Evolutionary conservation across 129 eudicot species (phyloP), one percentile per base, ranked within the genome.

Genomic region (Solidago caesia): DNA sequence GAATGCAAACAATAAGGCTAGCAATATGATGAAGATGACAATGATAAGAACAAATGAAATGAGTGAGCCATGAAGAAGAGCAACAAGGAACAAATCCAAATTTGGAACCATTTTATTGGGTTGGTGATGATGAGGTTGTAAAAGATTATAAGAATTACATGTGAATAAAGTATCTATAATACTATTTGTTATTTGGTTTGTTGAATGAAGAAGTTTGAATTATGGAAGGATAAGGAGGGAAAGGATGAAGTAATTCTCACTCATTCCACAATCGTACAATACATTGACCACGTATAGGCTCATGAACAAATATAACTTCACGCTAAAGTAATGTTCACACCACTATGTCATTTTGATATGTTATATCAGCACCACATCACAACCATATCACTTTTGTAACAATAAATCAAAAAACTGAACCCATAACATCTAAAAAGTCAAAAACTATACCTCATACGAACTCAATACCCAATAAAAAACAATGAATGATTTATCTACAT

Each of bases 1-100:
- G 77, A 82, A 84, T 7, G 81, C 52, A 66, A 57, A 66, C 71
- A 81, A 75, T n/a, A 84, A 71, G 56, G 73, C 72, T 58, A 82
- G 21, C 47, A 82, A 55, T 42, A 89, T 80, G 44, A 77, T 21
- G 71, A 84, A 77, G 60, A 84, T 41, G 43, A 82, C 71, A 58
- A 89, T 39, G 6, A 88, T 80, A 48, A 88, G 81, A 83, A 83
- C 64, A 79, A 79, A 64, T 68, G 90, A 85, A 65, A 85, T 81
- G 62, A 85, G 68, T 43, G 90, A 83, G 62, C 87, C 84, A 70
- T 86, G 90, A 44, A 88, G 84, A 75, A 88, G 88, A 48, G 89
- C 80, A 44, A 86, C 76, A 74, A 89, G 88, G 72, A 89, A 72
- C 33, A 89, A 74, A 75, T 89, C 89, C 27, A 86, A 21, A 67